phyloP scores from a whole-genome alignment of 352 stramenopile species.

The Phytophthora cactorum region DNA sequence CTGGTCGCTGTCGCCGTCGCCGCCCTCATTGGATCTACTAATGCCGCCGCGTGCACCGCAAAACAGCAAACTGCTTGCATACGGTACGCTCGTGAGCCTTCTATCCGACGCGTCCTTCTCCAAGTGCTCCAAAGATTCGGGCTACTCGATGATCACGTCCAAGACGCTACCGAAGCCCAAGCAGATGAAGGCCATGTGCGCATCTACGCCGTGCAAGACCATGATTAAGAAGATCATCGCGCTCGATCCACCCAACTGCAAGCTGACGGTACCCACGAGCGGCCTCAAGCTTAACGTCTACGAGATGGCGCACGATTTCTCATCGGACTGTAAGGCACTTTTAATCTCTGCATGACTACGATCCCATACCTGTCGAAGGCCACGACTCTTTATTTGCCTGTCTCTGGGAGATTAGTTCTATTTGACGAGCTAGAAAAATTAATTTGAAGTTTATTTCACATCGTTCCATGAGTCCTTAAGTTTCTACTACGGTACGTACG shows the following conservation, averaged over 20 bases:
- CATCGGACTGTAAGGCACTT: background rate
- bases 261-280: conserved; percentile 18
- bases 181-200: conserved; percentile 28
- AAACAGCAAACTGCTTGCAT: conserved; percentile 30
- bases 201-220: conserved; percentile 23
- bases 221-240: conserved; percentile 27
- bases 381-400: too few relatives aligned
- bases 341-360: background rate
- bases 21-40: conserved; percentile 19
- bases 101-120: conserved; percentile 28
- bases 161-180: conserved; percentile 22
- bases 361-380: too few relatives aligned
- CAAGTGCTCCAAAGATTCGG: conserved; percentile 30
- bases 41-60: conserved; percentile 26
- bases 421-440: too few relatives aligned
- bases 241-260: conserved; percentile 36
- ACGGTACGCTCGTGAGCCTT: conserved; percentile 28
- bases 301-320: background rate
- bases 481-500: too few relatives aligned
- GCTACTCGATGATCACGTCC: conserved; percentile 34
- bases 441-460: too few relatives aligned
- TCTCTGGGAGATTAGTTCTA: too few relatives aligned
- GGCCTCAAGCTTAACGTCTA: background rate
- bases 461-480: too few relatives aligned
- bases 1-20: conserved; percentile 18